These are phyloP conservation scores for Pythium chondricola DNA, from an alignment of 352 stramenopile genomes.

Conservation along the genomic window DNA sequence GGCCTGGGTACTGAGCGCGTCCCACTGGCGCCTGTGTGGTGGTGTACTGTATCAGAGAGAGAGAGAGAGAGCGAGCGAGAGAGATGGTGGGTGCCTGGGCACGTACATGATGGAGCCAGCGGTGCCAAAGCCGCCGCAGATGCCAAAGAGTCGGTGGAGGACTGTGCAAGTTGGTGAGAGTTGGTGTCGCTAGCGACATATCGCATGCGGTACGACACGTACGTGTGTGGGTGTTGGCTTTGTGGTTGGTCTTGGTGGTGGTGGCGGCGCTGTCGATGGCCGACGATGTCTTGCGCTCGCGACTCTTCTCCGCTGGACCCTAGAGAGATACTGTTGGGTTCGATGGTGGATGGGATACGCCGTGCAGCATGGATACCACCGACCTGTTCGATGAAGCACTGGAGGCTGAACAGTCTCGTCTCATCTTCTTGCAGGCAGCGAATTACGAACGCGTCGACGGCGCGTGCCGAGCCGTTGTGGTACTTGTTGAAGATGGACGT, in stretches of 20 bases:
- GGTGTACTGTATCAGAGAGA: not conserved
- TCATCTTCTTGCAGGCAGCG: conserved; percentile 46
- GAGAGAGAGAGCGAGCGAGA: not conserved
- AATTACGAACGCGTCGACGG: conserved; percentile 64
- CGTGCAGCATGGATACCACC: too few species aligned
- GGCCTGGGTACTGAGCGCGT: conserved; percentile 36
- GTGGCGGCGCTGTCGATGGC: conserved; percentile 17
- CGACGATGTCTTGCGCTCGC: conserved; percentile 34
- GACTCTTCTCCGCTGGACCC: conserved; percentile 46
- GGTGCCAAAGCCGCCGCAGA: conserved; percentile 43
- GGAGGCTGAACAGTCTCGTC: conserved; percentile 49
- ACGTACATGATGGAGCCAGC: conserved; percentile 57
- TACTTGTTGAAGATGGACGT: conserved; percentile 65
- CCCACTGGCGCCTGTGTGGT: conserved; percentile 59
- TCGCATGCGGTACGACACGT: not conserved
- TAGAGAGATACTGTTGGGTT: too few species aligned
- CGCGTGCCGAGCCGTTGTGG: conserved; percentile 58
- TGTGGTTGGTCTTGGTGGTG: too few species aligned
- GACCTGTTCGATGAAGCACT: conserved; percentile 71
- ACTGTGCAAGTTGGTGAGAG: conserved; percentile 12
- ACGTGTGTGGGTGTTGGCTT: too few species aligned
- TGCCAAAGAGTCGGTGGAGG: conserved; percentile 25
- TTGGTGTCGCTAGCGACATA: too few species aligned
- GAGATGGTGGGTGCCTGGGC: not conserved
- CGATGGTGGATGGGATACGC: too few species aligned